A percentile compares a stretch with the other conserved stretches of the same genome.
phyloP scores from a whole-genome alignment of 176 grass and related monocot species.

The Phoenix roebelenii region DNA sequence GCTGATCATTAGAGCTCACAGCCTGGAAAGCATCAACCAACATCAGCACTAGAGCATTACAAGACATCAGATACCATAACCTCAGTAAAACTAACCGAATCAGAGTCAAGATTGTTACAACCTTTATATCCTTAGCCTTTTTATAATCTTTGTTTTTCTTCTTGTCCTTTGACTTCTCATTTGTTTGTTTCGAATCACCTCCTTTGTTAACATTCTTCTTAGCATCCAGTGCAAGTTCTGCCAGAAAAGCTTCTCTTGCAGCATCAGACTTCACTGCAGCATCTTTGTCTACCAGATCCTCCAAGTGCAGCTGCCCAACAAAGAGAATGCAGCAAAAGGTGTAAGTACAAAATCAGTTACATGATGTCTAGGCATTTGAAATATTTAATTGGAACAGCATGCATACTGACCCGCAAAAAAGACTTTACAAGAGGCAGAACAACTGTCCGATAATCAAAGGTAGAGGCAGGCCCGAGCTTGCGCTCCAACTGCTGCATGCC shows the following conservation, averaged over 20 bases:
- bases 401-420: constrained; percentile 56
- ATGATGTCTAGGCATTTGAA: too few species aligned
- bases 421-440: constrained; percentile 59
- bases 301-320: constrained; percentile 53
- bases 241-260: constrained; percentile 85
- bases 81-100: neutral
- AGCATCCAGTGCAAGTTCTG: constrained; percentile 87
- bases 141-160: constrained; percentile 68
- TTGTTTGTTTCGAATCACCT: constrained; percentile 45
- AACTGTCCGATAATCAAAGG: constrained; percentile 67
- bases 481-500: constrained; percentile 46
- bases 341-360: neutral
- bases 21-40: constrained; percentile 39
- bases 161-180: constrained; percentile 84
- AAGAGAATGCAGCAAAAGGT: neutral
- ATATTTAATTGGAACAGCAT: too few species aligned
- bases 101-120: constrained; percentile 18
- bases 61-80: constrained; percentile 1
- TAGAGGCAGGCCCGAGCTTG: constrained; percentile 53
- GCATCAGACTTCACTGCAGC: constrained; percentile 90
- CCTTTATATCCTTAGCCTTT: constrained; percentile 72
- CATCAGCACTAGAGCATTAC: constrained; percentile 19
- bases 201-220: constrained; percentile 59
- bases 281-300: constrained; percentile 78
- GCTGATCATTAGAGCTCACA: constrained; percentile 39